These are phyloP conservation scores for Sphaerulina musiva DNA, from an alignment of 2,329 filamentous ascomycete genomes.

Conservation along the genomic window DNA sequence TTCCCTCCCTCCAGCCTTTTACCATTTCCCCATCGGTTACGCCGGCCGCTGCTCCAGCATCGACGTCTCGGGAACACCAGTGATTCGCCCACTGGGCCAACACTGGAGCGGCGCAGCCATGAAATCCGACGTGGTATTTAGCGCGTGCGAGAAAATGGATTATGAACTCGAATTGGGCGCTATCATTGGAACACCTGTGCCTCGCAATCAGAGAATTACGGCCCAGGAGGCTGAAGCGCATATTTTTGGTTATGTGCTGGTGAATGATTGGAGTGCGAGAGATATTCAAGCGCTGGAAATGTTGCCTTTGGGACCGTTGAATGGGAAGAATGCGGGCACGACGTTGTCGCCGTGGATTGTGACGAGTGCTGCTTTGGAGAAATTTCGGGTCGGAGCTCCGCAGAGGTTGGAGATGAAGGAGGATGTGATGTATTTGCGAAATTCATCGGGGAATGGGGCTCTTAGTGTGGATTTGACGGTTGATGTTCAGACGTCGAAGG, in stretches of 20 bases:
- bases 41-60: constrained; percentile 51
- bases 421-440: constrained; percentile 24
- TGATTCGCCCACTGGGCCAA: constrained; percentile 46
- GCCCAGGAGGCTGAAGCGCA: constrained; percentile 44
- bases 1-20: constrained; percentile 42
- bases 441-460: constrained; percentile 16
- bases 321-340: constrained; percentile 55
- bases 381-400: constrained; percentile 25
- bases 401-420: constrained; percentile 11
- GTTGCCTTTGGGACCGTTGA: constrained; percentile 54
- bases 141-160: constrained; percentile 38
- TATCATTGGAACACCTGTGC: constrained; percentile 38
- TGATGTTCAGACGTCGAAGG: constrained; percentile 5
- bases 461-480: constrained; percentile 26
- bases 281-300: constrained; percentile 59
- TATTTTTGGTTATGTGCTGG: constrained; percentile 54
- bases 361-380: constrained; percentile 49
- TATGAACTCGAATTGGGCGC: constrained; percentile 46
- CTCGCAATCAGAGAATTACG: constrained; percentile 33
- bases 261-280: constrained; percentile 58
- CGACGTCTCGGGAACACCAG: constrained; percentile 44
- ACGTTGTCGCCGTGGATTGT: constrained; percentile 58
- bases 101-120: constrained; percentile 36
- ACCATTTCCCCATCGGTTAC: constrained; percentile 48
- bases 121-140: constrained; percentile 47